phyloP scores from a whole-genome alignment of 2,329 filamentous ascomycete genomes.

The Ascosphaera acerosa region DNA sequence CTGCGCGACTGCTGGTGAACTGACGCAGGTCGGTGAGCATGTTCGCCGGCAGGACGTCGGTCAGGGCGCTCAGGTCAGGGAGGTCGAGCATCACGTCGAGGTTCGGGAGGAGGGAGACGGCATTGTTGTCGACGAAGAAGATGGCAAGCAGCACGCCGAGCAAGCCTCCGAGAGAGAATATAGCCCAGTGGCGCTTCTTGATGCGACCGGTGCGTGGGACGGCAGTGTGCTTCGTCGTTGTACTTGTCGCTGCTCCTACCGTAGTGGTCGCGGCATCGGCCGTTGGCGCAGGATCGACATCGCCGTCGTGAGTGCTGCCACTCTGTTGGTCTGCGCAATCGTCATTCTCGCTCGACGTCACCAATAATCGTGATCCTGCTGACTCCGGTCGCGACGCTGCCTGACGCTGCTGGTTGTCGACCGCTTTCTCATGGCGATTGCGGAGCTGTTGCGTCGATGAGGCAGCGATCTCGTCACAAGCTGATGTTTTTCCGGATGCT shows the following conservation, averaged over 20 bases:
- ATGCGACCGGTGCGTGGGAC: slow-evolving; percentile 10
- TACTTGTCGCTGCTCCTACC: slow-evolving; percentile 1
- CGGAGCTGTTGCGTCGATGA: too few relatives aligned
- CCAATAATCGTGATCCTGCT: too few relatives aligned
- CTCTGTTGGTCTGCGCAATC: too few relatives aligned
- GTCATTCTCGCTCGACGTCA: too few relatives aligned
- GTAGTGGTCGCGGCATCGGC: too few relatives aligned
- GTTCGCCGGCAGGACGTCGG: slow-evolving; percentile 70
- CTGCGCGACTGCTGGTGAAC: slow-evolving; percentile 36
- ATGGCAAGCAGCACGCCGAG: slow-evolving; percentile 73
- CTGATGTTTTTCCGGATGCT: too few relatives aligned
- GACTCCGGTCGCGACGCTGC: too few relatives aligned
- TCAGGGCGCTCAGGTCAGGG: slow-evolving; percentile 60
- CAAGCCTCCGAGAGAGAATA: slow-evolving; percentile 72
- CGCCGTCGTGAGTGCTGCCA: too few relatives aligned
- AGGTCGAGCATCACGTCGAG: slow-evolving; percentile 44
- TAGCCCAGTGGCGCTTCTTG: slow-evolving; percentile 38
- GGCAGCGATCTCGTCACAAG: too few relatives aligned
- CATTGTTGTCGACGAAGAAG: slow-evolving; percentile 72
- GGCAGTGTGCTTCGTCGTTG: slow-evolving; percentile 11
- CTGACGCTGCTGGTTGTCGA: too few relatives aligned
- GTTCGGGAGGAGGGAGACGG: slow-evolving; percentile 74
- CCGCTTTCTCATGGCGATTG: too few relatives aligned
- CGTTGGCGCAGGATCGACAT: too few relatives aligned
- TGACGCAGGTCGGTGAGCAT: slow-evolving; percentile 69